These are phyloP conservation scores for Diaporthe velutina DNA, from an alignment of 2,329 filamentous ascomycete genomes.

Conservation along the genomic window DNA sequence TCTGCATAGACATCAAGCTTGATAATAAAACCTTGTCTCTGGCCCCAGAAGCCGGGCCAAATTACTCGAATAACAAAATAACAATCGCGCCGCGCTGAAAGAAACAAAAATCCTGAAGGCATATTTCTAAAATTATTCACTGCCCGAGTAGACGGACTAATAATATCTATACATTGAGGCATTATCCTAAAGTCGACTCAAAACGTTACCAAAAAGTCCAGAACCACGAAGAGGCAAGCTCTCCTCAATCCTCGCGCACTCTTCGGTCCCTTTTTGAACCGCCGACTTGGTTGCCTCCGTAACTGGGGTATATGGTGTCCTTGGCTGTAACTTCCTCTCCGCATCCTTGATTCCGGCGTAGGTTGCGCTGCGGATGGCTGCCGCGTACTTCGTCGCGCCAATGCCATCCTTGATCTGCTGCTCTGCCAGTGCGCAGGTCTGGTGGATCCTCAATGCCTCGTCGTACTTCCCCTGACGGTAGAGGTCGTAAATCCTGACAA, in stretches of 20 bases:
- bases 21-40: background rate
- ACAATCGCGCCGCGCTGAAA: no score
- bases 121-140: no score
- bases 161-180: background rate
- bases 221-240: conserved; percentile 12
- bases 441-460: conserved; percentile 70
- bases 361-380: conserved; percentile 67
- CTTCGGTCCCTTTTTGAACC: background rate
- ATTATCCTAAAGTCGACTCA: background rate
- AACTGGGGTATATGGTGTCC: background rate
- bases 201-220: background rate
- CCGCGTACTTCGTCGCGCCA: conserved; percentile 73
- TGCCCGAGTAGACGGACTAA: background rate
- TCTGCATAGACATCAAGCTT: no score
- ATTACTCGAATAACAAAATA: background rate
- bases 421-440: conserved; percentile 71
- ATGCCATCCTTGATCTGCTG: conserved; percentile 73
- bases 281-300: background rate
- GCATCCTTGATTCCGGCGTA: conserved; percentile 35
- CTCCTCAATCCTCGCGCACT: conserved; percentile 10
- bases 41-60: background rate
- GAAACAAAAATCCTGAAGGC: no score
- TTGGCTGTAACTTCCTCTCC: conserved; percentile 7
- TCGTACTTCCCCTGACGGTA: conserved; percentile 65
- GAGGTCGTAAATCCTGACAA: conserved; percentile 68